phyloP scores from a whole-genome alignment of 1,139 yeast species.

The Saccharomyces hybrid region DNA sequence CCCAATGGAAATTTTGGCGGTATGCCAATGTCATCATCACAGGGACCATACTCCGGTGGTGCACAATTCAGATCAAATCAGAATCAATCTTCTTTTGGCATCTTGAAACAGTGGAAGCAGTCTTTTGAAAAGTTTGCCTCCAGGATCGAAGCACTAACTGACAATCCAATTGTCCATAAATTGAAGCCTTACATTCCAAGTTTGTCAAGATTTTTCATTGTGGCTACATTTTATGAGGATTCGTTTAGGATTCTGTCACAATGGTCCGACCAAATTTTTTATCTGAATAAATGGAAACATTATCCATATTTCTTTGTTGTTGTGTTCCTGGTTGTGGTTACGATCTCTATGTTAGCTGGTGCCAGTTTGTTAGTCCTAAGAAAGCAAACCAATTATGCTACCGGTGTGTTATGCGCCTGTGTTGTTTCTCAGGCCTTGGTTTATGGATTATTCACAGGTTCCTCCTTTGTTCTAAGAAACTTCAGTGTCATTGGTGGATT shows the following conservation, averaged over 20 bases:
- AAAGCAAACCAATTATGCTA: constrained; percentile 64
- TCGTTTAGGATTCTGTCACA: constrained; percentile 76
- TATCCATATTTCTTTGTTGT: constrained; percentile 75
- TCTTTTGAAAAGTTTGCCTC: constrained; percentile 28
- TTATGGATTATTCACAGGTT: constrained; percentile 81
- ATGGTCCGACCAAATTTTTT: constrained; percentile 88
- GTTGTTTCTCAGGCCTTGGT: constrained; percentile 80
- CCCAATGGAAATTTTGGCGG: constrained; percentile 2
- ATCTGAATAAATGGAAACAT: constrained; percentile 73
- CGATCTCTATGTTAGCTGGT: constrained; percentile 64
- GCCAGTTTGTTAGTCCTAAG: constrained; percentile 68
- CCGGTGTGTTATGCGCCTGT: constrained; percentile 62
- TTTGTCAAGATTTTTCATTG: constrained; percentile 83
- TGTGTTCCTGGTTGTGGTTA: constrained; percentile 55
- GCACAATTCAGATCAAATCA: constrained; percentile 1
- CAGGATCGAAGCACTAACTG: constrained; percentile 36
- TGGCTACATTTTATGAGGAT: constrained; percentile 92
- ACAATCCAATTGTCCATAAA: constrained; percentile 29
- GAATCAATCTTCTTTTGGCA: background rate
- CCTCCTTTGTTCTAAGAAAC: constrained; percentile 76
- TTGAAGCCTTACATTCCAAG: constrained; percentile 74
- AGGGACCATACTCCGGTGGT: background rate
- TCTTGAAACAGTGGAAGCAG: constrained; percentile 4
- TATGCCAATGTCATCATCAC: constrained; percentile 1
- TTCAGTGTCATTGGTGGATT: constrained; percentile 91